Percentiles rank a stretch among this genome's conserved stretches.
phyloP scores from a whole-genome alignment of 2,329 filamentous ascomycete species.

The Epichloe sylvatica region DNA sequence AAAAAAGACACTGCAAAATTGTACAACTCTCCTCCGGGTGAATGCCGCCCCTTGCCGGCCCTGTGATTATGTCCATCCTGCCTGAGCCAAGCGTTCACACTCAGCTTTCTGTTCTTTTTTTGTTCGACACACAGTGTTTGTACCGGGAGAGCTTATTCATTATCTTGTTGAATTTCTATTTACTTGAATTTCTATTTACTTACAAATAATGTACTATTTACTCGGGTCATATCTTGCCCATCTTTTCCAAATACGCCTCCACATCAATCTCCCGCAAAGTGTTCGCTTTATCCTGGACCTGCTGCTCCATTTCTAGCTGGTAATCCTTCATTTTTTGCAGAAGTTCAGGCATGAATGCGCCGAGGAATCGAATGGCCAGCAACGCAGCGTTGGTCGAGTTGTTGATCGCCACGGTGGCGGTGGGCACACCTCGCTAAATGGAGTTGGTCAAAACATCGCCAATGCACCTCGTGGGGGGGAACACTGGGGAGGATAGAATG shows the following conservation, averaged over 20 bases:
- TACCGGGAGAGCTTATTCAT: too few species aligned
- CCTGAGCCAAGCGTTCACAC: too few species aligned
- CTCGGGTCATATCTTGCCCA: slow-evolving; percentile 13
- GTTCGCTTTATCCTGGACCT: slow-evolving; percentile 49
- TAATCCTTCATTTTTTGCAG: slow-evolving; percentile 44
- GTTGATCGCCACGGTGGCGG: slow-evolving; percentile 66
- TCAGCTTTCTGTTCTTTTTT: too few species aligned
- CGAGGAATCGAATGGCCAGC: slow-evolving; percentile 55
- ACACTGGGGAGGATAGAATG: background rate
- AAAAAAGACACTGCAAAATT: too few species aligned
- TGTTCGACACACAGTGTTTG: too few species aligned
- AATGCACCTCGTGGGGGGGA: background rate
- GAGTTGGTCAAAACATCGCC: slow-evolving; percentile 17
- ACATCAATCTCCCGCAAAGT: slow-evolving; percentile 42
- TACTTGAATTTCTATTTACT: too few species aligned
- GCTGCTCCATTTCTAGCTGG: slow-evolving; percentile 45
- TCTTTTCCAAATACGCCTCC: slow-evolving; percentile 36
- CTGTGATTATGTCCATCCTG: too few species aligned
- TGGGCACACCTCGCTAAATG: slow-evolving; percentile 45
- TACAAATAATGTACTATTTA: too few species aligned
- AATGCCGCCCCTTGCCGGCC: too few species aligned
- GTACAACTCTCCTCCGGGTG: too few species aligned
- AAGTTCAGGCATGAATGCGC: slow-evolving; percentile 41
- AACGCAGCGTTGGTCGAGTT: slow-evolving; percentile 67
- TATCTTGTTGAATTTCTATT: too few species aligned